Evolutionary conservation across 1,284 basidiomycete species (phyloP).

Genomic region (Rhizoctonia solani): DNA sequence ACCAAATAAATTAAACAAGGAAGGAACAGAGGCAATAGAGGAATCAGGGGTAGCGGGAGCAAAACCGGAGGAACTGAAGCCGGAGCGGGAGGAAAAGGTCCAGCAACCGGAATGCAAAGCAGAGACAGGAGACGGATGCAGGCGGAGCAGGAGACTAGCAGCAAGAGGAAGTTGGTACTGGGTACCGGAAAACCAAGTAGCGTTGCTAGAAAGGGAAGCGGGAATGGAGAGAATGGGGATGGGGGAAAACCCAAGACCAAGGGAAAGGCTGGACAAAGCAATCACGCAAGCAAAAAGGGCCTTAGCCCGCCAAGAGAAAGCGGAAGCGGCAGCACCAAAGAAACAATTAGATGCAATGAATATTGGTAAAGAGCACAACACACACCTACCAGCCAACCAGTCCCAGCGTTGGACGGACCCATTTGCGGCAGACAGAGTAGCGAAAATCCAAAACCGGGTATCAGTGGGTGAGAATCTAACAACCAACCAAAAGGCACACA

Average conservation of each 20-base stretch:
- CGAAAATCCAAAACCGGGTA: slow-evolving; percentile 41
- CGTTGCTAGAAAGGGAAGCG: not conserved
- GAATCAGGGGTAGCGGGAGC: not conserved
- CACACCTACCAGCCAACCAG: not conserved
- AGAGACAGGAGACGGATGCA: not conserved
- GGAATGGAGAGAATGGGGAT: not conserved
- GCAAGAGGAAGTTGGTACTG: not conserved
- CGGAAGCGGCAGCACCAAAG: not conserved
- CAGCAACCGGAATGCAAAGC: not conserved
- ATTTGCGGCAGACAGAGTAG: slow-evolving; percentile 41
- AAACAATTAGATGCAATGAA: not conserved
- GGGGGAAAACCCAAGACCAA: not conserved
- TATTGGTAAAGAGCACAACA: not conserved
- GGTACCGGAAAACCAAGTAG: not conserved
- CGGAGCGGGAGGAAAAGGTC: not conserved
- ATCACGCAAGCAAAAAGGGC: not conserved
- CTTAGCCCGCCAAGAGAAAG: not conserved
- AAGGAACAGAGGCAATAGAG: not conserved
- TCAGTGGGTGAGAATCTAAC: slow-evolving; percentile 39
- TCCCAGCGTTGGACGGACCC: slow-evolving; percentile 37
- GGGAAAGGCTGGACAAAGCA: too few species aligned
- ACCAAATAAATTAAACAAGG: not conserved
- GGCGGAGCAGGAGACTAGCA: not conserved
- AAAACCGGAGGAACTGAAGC: not conserved
- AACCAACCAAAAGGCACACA: slow-evolving; percentile 6